A percentile compares a stretch with the other conserved stretches of the same genome.
phyloP scores from a whole-genome alignment of 2,329 filamentous ascomycete genomes.

The Chalara sp. region DNA sequence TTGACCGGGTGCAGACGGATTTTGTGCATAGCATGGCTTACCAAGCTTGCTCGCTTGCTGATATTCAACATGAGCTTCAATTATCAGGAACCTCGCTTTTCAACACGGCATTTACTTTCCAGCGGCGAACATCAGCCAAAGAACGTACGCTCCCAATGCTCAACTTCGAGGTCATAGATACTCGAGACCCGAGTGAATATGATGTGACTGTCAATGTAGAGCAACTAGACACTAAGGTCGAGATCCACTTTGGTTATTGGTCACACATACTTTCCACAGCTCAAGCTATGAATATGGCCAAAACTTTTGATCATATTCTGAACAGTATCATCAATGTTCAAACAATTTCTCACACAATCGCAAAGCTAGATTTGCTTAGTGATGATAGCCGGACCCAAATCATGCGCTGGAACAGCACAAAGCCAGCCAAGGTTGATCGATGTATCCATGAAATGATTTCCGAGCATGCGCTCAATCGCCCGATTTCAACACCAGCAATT shows the following conservation, averaged over 20 bases:
- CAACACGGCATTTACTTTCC: conserved; percentile 35
- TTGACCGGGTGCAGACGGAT: background rate
- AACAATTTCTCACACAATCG: conserved; percentile 1
- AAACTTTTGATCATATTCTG: conserved; percentile 8
- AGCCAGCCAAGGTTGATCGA: conserved; percentile 2
- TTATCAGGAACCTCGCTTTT: conserved; percentile 31
- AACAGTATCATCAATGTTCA: conserved; percentile 1
- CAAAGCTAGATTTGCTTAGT: conserved; percentile 1
- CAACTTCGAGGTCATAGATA: conserved; percentile 20
- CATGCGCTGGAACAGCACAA: conserved; percentile 12
- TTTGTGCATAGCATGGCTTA: too few species aligned
- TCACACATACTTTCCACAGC: background rate
- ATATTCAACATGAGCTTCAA: conserved; percentile 28
- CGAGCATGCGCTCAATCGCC: background rate
- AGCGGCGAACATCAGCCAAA: conserved; percentile 16
- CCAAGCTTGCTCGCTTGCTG: too few species aligned
- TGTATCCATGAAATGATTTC: conserved; percentile 18
- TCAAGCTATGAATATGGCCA: conserved; percentile 5
- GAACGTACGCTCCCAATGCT: background rate
- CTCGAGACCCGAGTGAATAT: conserved; percentile 33
- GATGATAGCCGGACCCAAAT: background rate
- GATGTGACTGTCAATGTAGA: conserved; percentile 33
- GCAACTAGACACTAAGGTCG: conserved; percentile 29
- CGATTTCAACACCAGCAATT: conserved; percentile 14
- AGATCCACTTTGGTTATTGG: conserved; percentile 31